phyloP scores from a whole-genome alignment of 495 filamentous ascomycete genomes.

The Penicillium tannophilum region DNA sequence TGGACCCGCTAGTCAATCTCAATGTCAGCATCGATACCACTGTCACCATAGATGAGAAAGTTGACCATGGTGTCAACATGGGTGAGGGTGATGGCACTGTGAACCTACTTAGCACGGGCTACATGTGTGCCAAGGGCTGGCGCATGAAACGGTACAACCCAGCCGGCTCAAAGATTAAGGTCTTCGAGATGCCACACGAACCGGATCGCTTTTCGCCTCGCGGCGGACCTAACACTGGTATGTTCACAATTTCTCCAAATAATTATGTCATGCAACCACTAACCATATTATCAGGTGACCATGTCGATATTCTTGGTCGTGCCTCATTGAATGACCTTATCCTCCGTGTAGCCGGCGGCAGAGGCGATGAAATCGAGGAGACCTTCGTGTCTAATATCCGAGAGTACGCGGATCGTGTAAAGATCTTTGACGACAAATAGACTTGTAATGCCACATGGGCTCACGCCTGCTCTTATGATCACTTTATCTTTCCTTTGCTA shows the following conservation, averaged over 20 bases:
- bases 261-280: neutral
- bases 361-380: slow-evolving; percentile 77
- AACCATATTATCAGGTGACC: slow-evolving; percentile 60
- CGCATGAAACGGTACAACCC: slow-evolving; percentile 90
- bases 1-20: slow-evolving; percentile 61
- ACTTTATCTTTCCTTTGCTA: neutral
- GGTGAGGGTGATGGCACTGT: slow-evolving; percentile 97
- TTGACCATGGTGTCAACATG: slow-evolving; percentile 87
- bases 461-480: slow-evolving; percentile 3
- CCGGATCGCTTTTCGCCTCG: slow-evolving; percentile 88
- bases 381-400: slow-evolving; percentile 75
- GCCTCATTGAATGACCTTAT: slow-evolving; percentile 90
- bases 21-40: slow-evolving; percentile 94
- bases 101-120: slow-evolving; percentile 81
- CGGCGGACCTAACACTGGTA: slow-evolving; percentile 90
- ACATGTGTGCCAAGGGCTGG: slow-evolving; percentile 98
- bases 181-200: slow-evolving; percentile 95
- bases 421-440: slow-evolving; percentile 68
- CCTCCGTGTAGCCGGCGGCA: slow-evolving; percentile 84
- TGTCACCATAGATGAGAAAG: slow-evolving; percentile 60
- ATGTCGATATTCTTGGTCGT: slow-evolving; percentile 93
- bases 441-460: slow-evolving; percentile 8
- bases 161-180: slow-evolving; percentile 74
- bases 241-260: slow-evolving; percentile 1
- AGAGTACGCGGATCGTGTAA: slow-evolving; percentile 78